A percentile compares a stretch with the other conserved stretches of the same genome.
These are phyloP conservation scores for Acidiella bohemica DNA, from an alignment of 495 filamentous ascomycete genomes.

Conservation along the genomic window DNA sequence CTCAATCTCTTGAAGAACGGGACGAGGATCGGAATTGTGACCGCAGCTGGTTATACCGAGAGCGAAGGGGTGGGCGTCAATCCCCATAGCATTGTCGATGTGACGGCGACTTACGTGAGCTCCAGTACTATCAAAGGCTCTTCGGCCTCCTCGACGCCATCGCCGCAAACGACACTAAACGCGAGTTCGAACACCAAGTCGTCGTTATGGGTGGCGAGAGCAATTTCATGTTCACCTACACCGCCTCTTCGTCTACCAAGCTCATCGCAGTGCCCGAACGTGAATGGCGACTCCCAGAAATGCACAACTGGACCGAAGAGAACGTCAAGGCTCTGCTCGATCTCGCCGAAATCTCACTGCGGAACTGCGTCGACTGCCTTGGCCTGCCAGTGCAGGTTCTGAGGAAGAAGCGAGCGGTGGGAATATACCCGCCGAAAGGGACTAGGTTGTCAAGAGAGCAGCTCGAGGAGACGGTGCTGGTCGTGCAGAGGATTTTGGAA, in stretches of 20 bases:
- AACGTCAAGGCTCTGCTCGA: conserved; percentile 70
- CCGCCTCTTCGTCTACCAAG: conserved; percentile 36
- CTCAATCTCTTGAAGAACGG: conserved; percentile 47
- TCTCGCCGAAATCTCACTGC: conserved; percentile 68
- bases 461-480: conserved; percentile 89
- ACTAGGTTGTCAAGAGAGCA: conserved; percentile 70
- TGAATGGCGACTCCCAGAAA: conserved; percentile 75
- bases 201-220: conserved; percentile 79
- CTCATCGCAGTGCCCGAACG: conserved; percentile 49
- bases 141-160: conserved; percentile 75
- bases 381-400: conserved; percentile 62
- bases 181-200: conserved; percentile 54
- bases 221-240: conserved; percentile 77
- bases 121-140: conserved; percentile 73
- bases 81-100: too few species aligned
- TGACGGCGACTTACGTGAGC: too few species aligned
- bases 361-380: conserved; percentile 63
- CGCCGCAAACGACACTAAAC: conserved; percentile 47
- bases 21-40: conserved; percentile 84
- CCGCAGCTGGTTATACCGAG: conserved; percentile 92
- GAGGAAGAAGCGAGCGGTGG: conserved; percentile 86
- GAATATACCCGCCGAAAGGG: conserved; percentile 57
- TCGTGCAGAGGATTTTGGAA: conserved; percentile 83
- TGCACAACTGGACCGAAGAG: conserved; percentile 67
- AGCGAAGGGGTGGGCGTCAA: too few species aligned